A percentile compares a stretch with the other conserved stretches of the same genome.
These are phyloP conservation scores for Cucurbita moschata DNA, from an alignment of 306 rosid genomes.

Conservation along the genomic window DNA sequence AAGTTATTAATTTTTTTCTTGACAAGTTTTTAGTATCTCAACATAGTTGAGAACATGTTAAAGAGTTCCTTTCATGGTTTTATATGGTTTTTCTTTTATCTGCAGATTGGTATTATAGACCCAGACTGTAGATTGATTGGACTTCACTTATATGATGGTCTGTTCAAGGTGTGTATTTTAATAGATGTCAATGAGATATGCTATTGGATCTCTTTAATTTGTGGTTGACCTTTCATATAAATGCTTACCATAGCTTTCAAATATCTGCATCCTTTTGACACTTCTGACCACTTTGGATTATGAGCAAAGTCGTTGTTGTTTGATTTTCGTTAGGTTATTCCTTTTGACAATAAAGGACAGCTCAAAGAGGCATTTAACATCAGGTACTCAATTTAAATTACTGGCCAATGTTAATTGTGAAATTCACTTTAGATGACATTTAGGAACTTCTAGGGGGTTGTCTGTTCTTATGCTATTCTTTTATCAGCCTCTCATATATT, in stretches of 20 bases:
- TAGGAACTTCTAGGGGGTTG: background rate
- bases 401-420: background rate
- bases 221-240: background rate
- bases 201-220: background rate
- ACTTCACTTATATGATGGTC: slow-evolving; percentile 91
- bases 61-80: background rate
- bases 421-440: background rate
- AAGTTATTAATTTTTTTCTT: background rate
- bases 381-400: slow-evolving; percentile 31
- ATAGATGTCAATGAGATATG: background rate
- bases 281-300: background rate
- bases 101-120: slow-evolving; percentile 95
- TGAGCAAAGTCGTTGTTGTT: slow-evolving; percentile 2
- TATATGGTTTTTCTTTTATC: background rate
- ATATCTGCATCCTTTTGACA: background rate
- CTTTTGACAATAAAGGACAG: slow-evolving; percentile 90
- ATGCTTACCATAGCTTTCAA: background rate
- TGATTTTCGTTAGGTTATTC: slow-evolving; percentile 54
- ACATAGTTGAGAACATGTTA: background rate
- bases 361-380: slow-evolving; percentile 98
- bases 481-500: background rate
- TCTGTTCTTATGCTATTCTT: background rate
- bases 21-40: background rate
- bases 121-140: slow-evolving; percentile 97
- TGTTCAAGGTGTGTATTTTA: slow-evolving; percentile 57